Evolutionary conservation across 352 stramenopile genomes (phyloP).

Genomic region (Lagenidium giganteum): DNA sequence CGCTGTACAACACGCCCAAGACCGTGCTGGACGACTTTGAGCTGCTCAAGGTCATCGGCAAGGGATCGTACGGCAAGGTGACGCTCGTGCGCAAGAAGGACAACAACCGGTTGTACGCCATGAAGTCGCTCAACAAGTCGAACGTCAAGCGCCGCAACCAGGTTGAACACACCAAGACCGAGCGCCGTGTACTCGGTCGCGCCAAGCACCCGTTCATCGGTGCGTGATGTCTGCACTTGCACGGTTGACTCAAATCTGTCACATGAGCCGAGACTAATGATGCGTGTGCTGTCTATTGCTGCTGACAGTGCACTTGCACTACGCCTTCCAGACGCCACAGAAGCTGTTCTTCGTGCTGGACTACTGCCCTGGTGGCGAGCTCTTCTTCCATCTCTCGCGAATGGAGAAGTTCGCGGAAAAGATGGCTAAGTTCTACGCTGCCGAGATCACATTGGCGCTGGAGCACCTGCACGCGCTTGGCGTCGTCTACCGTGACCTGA

Average conservation of each 20-base stretch:
- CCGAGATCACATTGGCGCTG: slow-evolving; percentile 87
- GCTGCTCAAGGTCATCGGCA: slow-evolving; percentile 90
- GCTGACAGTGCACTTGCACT: slow-evolving; percentile 84
- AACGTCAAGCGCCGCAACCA: slow-evolving; percentile 86
- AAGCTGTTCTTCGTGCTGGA: slow-evolving; percentile 92
- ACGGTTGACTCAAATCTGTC: too few relatives aligned
- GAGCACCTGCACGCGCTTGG: slow-evolving; percentile 86
- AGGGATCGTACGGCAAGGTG: slow-evolving; percentile 91
- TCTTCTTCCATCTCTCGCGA: slow-evolving; percentile 88
- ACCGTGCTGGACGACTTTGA: slow-evolving; percentile 91
- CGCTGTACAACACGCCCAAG: slow-evolving; percentile 76
- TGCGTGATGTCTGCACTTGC: slow-evolving; percentile 9
- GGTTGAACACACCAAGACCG: slow-evolving; percentile 80
- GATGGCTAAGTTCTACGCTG: slow-evolving; percentile 89
- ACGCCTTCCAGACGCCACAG: slow-evolving; percentile 88
- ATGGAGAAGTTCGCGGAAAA: slow-evolving; percentile 86
- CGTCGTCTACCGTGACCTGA: slow-evolving; percentile 86
- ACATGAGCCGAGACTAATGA: slow-evolving; percentile 1
- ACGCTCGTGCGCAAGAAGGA: slow-evolving; percentile 81
- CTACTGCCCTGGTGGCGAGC: slow-evolving; percentile 87
- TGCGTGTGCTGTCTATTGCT: slow-evolving; percentile 5
- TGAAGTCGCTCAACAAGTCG: slow-evolving; percentile 89
- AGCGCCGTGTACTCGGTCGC: slow-evolving; percentile 77
- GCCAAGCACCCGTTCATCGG: slow-evolving; percentile 90
- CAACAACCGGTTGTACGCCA: slow-evolving; percentile 66